Base-by-base conservation (phyloP, 1,284 basidiomycete species). In the Fomes fomentarius region DNA sequence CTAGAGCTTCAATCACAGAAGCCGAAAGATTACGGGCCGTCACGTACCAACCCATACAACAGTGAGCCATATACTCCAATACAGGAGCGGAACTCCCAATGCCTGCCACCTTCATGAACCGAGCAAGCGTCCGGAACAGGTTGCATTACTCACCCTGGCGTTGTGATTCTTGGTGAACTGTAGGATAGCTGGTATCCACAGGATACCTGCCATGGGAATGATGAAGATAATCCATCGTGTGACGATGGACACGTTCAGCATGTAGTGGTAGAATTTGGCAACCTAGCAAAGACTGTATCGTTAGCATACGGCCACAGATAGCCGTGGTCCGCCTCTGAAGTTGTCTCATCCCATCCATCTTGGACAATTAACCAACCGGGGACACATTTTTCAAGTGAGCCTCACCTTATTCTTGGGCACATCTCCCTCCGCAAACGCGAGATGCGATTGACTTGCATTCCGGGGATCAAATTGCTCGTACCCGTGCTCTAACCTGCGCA, bases 11-110 rank as follows among this genome's bases (percentile, higher is more conserved):
- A 42, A 28, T 22, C 44, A 21, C 10, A 31, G 10, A 14, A 21
- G n/a, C n/a, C n/a, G 2, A n/a, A n/a, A n/a, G n/a, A 15, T 17
- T 7, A 4, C 4, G 31, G 21, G 15, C 9, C 17, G 11, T 7
- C 12, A 69, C 77, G 47, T 64, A 84, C 84, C 84, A 69, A 73
- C 81, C 93, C 93, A 95, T 26, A 83, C 74, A 35, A 93, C 80
- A 35, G 79, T 83, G 37, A 94, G 75, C 91, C 92, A 96, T 56
- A 94, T 85, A 52, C 90, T 93, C 93, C 93, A 96, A 84, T 85
- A 95, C 10, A 92, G 52, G 37, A 93, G 72, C 49, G 76, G 78
- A 11, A 89, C 81, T 9, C 77, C 75, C 83, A 81, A 87, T 17
- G 85, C 70, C 81, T 83, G 53, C 17, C n/a, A n/a, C n/a, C n/a